Base-by-base conservation (phyloP, 2,329 filamentous ascomycete species). In the Hymenoscyphus fructigenus region DNA sequence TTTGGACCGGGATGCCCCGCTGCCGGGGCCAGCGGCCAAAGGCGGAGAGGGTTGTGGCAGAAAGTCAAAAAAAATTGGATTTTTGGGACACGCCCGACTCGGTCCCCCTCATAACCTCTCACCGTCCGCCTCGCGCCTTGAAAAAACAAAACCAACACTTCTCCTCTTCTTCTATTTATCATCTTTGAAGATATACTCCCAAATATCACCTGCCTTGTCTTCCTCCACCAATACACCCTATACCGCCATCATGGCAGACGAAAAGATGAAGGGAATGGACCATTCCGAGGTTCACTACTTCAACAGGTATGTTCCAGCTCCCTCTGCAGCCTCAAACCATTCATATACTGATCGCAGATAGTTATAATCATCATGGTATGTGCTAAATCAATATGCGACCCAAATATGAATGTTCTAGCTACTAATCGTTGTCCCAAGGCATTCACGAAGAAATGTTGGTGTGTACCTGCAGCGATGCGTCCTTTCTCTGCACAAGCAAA, bases 361-460 rank as follows among this genome's bases (percentile, higher is more conserved):
- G 93, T 80, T 98, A 98, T 80, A 96, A 98, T 79, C 95, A 98
- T 81, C 94, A 98, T 85, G 94, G 93, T 93, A 88, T 78, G 82
- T 82, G 69, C 65, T 66, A 29, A 56, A 26, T 53, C 28, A 7
- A 61, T 47, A 47, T 59, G 50, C 60, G 32, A 60, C 69, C 73
- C 61, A 60, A 44, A 59, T 63, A 70, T 68, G 64, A 66, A 64
- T 29, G 41, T 29, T 29, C 77, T 79, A 78, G 74, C 34, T 61
- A 20, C 59, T 61, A 56, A 61, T 26, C 71, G 62, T 68, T 70
- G 66, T 66, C 61, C 68, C 62, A 71, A 94, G 92, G 92, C 78
- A 97, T 97, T 77, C 93, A 97, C 79, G 93, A 97, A 84, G 93
- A 97, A 82, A 97, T 97, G 93, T 84, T 97, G 88, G 92, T 96